Base-by-base conservation (phyloP, 495 filamentous ascomycete species). In the Penicillium maclennaniae region DNA sequence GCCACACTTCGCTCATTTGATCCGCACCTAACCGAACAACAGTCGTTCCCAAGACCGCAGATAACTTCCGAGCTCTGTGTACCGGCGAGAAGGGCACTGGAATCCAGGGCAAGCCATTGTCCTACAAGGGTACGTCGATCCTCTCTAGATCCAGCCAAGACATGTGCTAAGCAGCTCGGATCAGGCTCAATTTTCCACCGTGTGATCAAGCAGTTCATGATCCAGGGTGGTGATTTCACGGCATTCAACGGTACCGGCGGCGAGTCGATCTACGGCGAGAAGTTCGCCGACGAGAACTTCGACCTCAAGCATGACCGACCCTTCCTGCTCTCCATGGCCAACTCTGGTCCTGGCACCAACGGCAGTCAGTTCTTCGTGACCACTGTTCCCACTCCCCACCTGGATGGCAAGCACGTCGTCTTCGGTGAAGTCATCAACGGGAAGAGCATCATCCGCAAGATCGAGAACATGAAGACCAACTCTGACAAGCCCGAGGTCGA, bases 141-240 rank as follows among this genome's bases (percentile, higher is more conserved):
- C 38, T 43, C 38, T 37, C 38, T 27, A 28, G 23, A 46, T 37
- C 16, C 19, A 43, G 28, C n/a, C 19, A 16, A 47, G 9, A 19
- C 41, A 49, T 19, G 23, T 23, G n/a, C 43, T 58, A 37, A 58
- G 36, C 40, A 37, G 38, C 14, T 45, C 39, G 25, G 45, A 36
- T n/a, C 34, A 81, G 78, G 89, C 58, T 92, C 88, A 39, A 78
- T 69, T 53, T 97, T 99, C 82, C 93, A 99, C 80, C 88, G 93
- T 37, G 88, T 99, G 56, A 99, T 99, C 80, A 96, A 96, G 75
- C 79, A 86, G 58, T 99, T 99, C 76, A 99, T 99, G 93, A 92
- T 97, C 69, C 93, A 99, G 73, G 93, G 95, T 60, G 93, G 93
- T 69, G 93, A 99, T 69, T 99, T 99, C 73, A 99, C 93, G 27